Percentiles rank a stretch among this genome's conserved stretches.
Evolutionary conservation across 805 yeast species (phyloP).

Genomic region (Jamesozyma jinghongensis): DNA sequence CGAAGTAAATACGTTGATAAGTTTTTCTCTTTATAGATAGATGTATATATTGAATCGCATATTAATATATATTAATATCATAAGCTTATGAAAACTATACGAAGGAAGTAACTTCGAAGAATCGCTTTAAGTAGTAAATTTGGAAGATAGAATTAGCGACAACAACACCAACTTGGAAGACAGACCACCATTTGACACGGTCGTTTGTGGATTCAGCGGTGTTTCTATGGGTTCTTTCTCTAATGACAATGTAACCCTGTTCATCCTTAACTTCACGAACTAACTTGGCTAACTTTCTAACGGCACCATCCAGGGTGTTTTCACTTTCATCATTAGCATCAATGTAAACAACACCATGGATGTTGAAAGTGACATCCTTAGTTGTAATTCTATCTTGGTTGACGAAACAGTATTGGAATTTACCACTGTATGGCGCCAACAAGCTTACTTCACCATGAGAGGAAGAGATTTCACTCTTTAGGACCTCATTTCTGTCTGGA

Average conservation of each 20-base stretch:
- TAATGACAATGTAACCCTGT: constrained; percentile 80
- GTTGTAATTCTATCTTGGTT: constrained; percentile 70
- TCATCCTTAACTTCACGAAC: constrained; percentile 87
- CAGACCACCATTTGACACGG: constrained; percentile 96
- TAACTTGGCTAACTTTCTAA: constrained; percentile 61
- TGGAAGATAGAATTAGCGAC: constrained; percentile 84
- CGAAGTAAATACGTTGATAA: no score
- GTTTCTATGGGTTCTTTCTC: constrained; percentile 97
- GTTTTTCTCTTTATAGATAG: no score
- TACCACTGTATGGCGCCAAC: constrained; percentile 59
- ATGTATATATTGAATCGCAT: no score
- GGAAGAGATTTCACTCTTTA: constrained; percentile 42
- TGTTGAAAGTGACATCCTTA: constrained; percentile 89
- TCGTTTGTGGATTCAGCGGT: constrained; percentile 97
- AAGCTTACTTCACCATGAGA: constrained; percentile 77
- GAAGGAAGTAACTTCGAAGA: constrained; percentile 88
- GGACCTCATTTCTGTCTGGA: constrained; percentile 36
- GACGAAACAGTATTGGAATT: constrained; percentile 81
- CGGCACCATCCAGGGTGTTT: constrained; percentile 77
- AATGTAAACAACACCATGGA: constrained; percentile 84
- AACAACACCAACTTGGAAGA: constrained; percentile 81
- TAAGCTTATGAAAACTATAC: constrained; percentile 43
- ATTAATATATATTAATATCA: not conserved
- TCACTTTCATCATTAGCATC: constrained; percentile 68
- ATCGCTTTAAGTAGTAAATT: constrained; percentile 85